phyloP scores from a whole-genome alignment of 176 grass and related monocot genomes.

The Areca catechu region DNA sequence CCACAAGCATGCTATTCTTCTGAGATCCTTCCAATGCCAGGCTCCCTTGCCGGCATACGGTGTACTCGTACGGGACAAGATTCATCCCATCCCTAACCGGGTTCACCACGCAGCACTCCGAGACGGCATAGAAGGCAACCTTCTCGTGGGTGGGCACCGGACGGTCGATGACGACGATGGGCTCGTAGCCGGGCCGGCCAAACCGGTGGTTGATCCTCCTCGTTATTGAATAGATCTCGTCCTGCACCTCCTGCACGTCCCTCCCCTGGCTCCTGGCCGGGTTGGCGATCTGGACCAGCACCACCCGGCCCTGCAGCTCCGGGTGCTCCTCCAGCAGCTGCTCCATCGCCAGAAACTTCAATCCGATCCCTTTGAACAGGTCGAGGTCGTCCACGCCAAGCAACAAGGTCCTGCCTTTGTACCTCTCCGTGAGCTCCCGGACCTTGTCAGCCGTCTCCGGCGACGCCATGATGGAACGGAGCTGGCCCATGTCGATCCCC shows the following conservation, averaged over 20 bases:
- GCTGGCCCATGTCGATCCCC: conserved; percentile 26
- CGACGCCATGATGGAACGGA: conserved; percentile 5
- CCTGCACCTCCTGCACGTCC: conserved; percentile 13
- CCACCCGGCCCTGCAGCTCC: conserved; percentile 1
- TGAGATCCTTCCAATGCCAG: neutral
- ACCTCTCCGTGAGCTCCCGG: conserved; percentile 19
- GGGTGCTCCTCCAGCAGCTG: conserved; percentile 3
- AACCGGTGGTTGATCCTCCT: conserved; percentile 22
- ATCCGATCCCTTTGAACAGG: conserved; percentile 25
- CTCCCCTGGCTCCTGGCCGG: conserved; percentile 10
- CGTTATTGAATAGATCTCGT: neutral
- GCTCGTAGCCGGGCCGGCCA: conserved; percentile 18
- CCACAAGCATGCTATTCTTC: conserved; percentile 21
- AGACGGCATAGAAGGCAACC: conserved; percentile 39
- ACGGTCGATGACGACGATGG: conserved; percentile 33
- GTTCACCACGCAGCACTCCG: conserved; percentile 44
- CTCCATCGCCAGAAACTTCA: conserved; percentile 36
- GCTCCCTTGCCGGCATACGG: conserved; percentile 28
- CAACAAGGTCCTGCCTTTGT: conserved; percentile 24
- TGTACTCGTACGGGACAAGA: conserved; percentile 45
- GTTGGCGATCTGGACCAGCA: conserved; percentile 51
- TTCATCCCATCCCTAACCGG: conserved; percentile 44
- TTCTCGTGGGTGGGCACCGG: conserved; percentile 27
- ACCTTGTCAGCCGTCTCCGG: conserved; percentile 18
- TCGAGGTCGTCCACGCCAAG: conserved; percentile 46